These are phyloP conservation scores for Colletotrichum falcatum DNA, from an alignment of 2,329 filamentous ascomycete genomes.

Conservation along the genomic window DNA sequence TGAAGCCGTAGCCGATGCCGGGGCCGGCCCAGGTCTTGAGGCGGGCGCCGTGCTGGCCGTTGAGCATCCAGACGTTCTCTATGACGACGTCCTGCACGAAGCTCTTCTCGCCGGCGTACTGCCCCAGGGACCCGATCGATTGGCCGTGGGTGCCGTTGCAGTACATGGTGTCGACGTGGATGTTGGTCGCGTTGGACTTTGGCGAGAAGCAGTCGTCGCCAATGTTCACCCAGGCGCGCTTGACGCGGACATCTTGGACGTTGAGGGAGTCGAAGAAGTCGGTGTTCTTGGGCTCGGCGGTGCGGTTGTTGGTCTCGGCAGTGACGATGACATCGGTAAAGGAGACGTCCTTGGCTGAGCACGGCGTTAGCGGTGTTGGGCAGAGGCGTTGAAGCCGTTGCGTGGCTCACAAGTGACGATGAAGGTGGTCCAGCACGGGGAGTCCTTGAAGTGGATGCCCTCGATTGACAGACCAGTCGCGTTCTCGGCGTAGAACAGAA, in stretches of 20 bases:
- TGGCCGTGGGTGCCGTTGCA: conserved; percentile 71
- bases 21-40: conserved; percentile 73
- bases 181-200: conserved; percentile 69
- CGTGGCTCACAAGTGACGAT: conserved; percentile 65
- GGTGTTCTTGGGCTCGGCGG: conserved; percentile 66
- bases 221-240: conserved; percentile 62
- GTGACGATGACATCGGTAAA: conserved; percentile 67
- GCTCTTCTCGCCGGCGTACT: conserved; percentile 65
- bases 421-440: conserved; percentile 73
- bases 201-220: conserved; percentile 71
- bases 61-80: conserved; percentile 68
- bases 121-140: conserved; percentile 68
- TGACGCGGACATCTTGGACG: conserved; percentile 63
- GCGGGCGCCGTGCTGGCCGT: conserved; percentile 66
- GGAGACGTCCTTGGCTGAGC: conserved; percentile 59
- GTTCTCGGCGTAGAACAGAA: conserved; percentile 72
- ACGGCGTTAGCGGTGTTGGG: background rate
- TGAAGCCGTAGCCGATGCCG: conserved; percentile 66
- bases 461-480: conserved; percentile 68
- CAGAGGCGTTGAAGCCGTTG: too few relatives aligned
- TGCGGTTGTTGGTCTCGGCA: conserved; percentile 60
- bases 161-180: conserved; percentile 70
- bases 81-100: conserved; percentile 68
- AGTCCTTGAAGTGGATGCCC: conserved; percentile 70
- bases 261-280: conserved; percentile 73